Percentiles rank a stretch among this genome's conserved stretches.
Conservation (phyloP, 1,139 yeast species). For the Candida labiduridarum region DNA sequence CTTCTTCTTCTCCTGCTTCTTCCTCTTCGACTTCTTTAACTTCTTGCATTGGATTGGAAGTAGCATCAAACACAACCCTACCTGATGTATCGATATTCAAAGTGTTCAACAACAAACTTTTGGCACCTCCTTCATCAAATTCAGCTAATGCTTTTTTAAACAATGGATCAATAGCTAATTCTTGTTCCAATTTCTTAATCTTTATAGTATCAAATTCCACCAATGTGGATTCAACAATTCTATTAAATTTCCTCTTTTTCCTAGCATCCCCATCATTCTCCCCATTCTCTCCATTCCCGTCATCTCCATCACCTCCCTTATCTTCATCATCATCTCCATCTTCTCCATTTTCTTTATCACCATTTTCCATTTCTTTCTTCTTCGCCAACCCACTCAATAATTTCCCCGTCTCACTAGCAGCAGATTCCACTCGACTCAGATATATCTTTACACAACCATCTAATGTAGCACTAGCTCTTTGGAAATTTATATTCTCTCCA, state of each 20-base stretch:
- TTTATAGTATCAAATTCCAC: conserved; percentile 62
- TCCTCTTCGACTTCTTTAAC: conserved; percentile 13
- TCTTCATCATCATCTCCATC: conserved; percentile 20
- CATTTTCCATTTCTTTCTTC: conserved; percentile 23
- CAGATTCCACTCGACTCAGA: conserved; percentile 77
- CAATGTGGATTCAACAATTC: conserved; percentile 46
- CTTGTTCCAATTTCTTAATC: conserved; percentile 74
- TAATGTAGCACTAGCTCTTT: conserved; percentile 40
- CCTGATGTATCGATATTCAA: conserved; percentile 60
- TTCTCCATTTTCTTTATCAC: conserved; percentile 17
- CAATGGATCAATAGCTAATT: conserved; percentile 80
- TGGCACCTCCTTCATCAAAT: conserved; percentile 95
- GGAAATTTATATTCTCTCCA: conserved; percentile 48
- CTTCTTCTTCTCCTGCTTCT: conserved; percentile 13
- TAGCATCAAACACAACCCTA: conserved; percentile 64
- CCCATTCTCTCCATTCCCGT: conserved; percentile 17
- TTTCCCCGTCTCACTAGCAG: conserved; percentile 87
- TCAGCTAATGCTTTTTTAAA: conserved; percentile 89
- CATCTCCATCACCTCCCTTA: conserved; percentile 22
- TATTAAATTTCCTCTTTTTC: conserved; percentile 39
- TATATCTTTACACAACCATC: conserved; percentile 48
- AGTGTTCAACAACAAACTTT: conserved; percentile 75
- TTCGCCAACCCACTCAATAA: conserved; percentile 71
- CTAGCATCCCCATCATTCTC: conserved; percentile 18
- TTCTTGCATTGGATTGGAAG: conserved; percentile 31